Conservation (phyloP, 441 rosid genomes). For the Jatropha multifida region DNA sequence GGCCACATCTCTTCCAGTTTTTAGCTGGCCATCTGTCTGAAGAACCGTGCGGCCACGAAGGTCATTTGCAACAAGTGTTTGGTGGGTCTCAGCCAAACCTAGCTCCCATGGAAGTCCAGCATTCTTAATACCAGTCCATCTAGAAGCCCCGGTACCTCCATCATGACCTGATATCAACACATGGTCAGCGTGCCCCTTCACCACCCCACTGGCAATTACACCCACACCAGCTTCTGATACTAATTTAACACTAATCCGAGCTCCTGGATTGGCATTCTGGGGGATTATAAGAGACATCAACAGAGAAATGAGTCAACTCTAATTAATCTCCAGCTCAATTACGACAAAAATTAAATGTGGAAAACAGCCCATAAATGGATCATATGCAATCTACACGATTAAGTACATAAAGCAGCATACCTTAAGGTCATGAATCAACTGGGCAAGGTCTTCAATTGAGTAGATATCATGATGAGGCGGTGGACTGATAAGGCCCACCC, state of each 20-base stretch:
- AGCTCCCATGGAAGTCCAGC: constrained; percentile 99
- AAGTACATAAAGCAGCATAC: constrained; percentile 32
- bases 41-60: constrained; percentile 98
- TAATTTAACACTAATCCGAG: constrained; percentile 94
- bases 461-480: constrained; percentile 99
- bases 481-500: constrained; percentile 99
- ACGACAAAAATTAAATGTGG: no score
- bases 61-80: constrained; percentile 98
- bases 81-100: constrained; percentile 99
- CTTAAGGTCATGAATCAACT: constrained; percentile 98
- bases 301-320: not conserved
- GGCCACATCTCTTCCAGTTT: constrained; percentile 99
- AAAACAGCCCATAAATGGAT: not conserved
- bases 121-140: constrained; percentile 99
- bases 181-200: constrained; percentile 99
- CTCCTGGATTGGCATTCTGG: constrained; percentile 96
- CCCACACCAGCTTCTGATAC: constrained; percentile 99
- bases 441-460: constrained; percentile 99
- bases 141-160: constrained; percentile 99
- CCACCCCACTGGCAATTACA: constrained; percentile 99
- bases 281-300: constrained; percentile 10
- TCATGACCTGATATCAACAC: constrained; percentile 98
- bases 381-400: not conserved
- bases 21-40: constrained; percentile 99
- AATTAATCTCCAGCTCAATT: not conserved